Percentiles rank a stretch among this genome's conserved stretches.
These are phyloP conservation scores for Aspergillus pseudoviridinutans DNA, from an alignment of 2,329 filamentous ascomycete genomes.

Conservation along the genomic window DNA sequence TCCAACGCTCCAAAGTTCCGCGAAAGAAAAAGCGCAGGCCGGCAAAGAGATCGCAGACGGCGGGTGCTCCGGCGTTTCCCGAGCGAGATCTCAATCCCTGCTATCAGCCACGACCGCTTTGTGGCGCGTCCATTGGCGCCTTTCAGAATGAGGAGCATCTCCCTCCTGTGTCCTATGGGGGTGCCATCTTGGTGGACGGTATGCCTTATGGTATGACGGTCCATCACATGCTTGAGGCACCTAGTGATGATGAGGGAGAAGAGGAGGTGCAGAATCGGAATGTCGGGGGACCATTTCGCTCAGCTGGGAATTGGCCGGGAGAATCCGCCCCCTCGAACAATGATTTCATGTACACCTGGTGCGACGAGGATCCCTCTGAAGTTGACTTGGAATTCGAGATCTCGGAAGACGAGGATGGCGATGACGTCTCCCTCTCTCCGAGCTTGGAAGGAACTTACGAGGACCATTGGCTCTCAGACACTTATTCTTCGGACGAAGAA, in stretches of 20 bases:
- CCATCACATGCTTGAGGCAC: conserved; percentile 83
- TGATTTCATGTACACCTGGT: conserved; percentile 36
- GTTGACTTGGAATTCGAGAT: conserved; percentile 47
- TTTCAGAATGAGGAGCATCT: conserved; percentile 82
- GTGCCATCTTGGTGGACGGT: conserved; percentile 78
- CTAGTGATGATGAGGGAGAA: conserved; percentile 54
- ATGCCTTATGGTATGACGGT: conserved; percentile 91
- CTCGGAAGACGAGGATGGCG: conserved; percentile 52
- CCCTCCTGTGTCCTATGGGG: conserved; percentile 86
- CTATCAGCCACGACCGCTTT: conserved; percentile 73
- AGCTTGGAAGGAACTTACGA: conserved; percentile 37
- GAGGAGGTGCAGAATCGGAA: conserved; percentile 43
- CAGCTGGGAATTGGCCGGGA: conserved; percentile 40
- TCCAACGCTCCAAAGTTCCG: conserved; percentile 52
- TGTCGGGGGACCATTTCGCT: conserved; percentile 37
- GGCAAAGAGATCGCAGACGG: conserved; percentile 25
- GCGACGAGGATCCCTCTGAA: conserved; percentile 37
- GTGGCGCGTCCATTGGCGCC: conserved; percentile 89
- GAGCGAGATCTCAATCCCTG: conserved; percentile 57
- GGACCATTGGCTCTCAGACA: conserved; percentile 45
- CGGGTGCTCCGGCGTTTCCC: conserved; percentile 23
- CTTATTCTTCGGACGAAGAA: conserved; percentile 52
- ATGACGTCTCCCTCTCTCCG: conserved; percentile 35
- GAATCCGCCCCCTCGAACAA: conserved; percentile 19
- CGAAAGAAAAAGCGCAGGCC: conserved; percentile 39